Percentiles rank a stretch among this genome's conserved stretches.
Conservation (phyloP, 345 rosid species). For the Brassica cretica region DNA sequence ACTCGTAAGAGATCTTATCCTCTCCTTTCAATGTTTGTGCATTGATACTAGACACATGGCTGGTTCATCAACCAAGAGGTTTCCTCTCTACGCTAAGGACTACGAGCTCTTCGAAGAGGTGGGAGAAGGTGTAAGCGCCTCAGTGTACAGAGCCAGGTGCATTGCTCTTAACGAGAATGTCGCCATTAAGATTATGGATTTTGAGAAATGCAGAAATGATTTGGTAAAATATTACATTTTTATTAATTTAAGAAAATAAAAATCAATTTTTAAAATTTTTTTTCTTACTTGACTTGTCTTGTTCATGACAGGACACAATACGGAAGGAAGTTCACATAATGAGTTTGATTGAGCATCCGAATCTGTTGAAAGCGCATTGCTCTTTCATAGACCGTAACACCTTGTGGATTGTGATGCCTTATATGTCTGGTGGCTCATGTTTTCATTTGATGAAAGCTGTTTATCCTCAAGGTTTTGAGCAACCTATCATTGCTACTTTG, state of each 20-base stretch:
- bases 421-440: conserved; percentile 89
- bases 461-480: conserved; percentile 80
- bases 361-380: conserved; percentile 68
- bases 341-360: conserved; percentile 72
- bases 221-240: conserved; percentile 44
- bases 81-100: conserved; percentile 62
- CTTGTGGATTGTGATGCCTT: conserved; percentile 97
- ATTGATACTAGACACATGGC: conserved; percentile 11
- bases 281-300: neutral
- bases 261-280: neutral
- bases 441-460: conserved; percentile 73
- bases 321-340: conserved; percentile 79
- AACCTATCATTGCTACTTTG: conserved; percentile 78
- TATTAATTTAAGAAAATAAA: neutral
- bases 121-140: conserved; percentile 89
- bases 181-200: conserved; percentile 78
- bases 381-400: conserved; percentile 59
- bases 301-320: conserved; percentile 64
- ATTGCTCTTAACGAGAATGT: conserved; percentile 71
- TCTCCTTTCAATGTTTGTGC: neutral
- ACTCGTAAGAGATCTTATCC: neutral
- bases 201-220: conserved; percentile 81
- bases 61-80: conserved; percentile 49
- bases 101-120: conserved; percentile 76
- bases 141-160: conserved; percentile 76